Evolutionary conservation across 768 basidiomycete species (phyloP), one percentile per base, ranked within the genome.

Genomic region (Pisolithus microcarpus): DNA sequence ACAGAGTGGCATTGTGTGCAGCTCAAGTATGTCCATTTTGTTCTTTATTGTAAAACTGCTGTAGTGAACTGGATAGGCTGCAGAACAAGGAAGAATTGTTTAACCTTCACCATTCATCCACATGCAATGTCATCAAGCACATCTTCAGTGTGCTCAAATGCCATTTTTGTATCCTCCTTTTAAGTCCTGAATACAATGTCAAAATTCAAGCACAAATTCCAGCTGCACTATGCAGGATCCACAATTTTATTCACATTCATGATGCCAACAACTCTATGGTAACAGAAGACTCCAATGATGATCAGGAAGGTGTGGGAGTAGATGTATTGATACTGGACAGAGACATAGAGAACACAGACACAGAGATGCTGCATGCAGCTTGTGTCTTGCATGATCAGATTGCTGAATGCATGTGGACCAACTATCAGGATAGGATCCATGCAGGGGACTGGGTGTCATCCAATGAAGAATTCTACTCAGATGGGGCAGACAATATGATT

Each of bases 81-180:
- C 9, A 8, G 4, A 40, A 40, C 39, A 40, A 47, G n/a, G 31
- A 75, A 59, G 72, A 77, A 55, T 57, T 75, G 1, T 75, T 65
- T 53, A 76, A 74, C 61, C 61, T 75, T 3, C 59, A 65, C 21
- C 72, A 76, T 65, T 61, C 72, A 15, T 61, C 59, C 52, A 65
- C 63, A 44, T 62, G 61, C 2, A 76, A 73, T 67, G 62, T 72
- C 28, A 58, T 73, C 52, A 68, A 72, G 53, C 57, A 55, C 19
- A 70, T 72, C 24, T 72, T 72, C 64, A 71, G 70, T 48, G 64
- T 72, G 5, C 11, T 68, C 43, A 74, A 72, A 56, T 47, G 53
- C n/a, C 49, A 58, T 4, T 65, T 62, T 49, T 2, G 4, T 21
- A 40, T 40, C n/a, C 39, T 40, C 18, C 39, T 40, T n/a, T n/a